Evolutionary conservation across 495 filamentous ascomycete species (phyloP).

Genomic region (Hyaloscypha variabilis): DNA sequence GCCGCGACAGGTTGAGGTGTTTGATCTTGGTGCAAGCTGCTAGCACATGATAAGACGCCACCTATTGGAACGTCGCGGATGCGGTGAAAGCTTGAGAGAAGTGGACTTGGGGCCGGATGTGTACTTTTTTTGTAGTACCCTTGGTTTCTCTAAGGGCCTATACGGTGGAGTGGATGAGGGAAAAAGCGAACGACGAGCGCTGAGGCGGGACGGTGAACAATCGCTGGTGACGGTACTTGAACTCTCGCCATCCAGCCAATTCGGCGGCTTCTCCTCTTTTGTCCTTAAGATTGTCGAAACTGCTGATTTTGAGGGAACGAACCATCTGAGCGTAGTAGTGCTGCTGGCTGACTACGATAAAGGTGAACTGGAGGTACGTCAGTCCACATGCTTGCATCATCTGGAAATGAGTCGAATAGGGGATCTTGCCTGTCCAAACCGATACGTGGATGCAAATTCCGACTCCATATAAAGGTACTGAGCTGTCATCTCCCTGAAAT

Average conservation of each 20-base stretch:
- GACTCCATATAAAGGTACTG: slow-evolving; percentile 35
- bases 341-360: slow-evolving; percentile 33
- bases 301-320: slow-evolving; percentile 34
- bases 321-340: slow-evolving; percentile 37
- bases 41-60: slow-evolving; percentile 33
- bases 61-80: slow-evolving; percentile 37
- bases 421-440: slow-evolving; percentile 32
- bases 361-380: slow-evolving; percentile 35
- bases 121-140: not conserved
- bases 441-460: slow-evolving; percentile 38
- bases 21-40: slow-evolving; percentile 30
- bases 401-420: not conserved
- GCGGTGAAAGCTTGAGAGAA: slow-evolving; percentile 31
- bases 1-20: slow-evolving; percentile 28
- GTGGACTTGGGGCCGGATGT: slow-evolving; percentile 31
- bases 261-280: not conserved
- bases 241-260: slow-evolving; percentile 36
- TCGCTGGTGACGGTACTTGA: slow-evolving; percentile 20
- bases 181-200: no score
- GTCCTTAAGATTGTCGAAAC: slow-evolving; percentile 15
- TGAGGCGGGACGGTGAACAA: slow-evolving; percentile 14
- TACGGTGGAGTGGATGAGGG: no score
- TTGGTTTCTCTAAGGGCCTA: not conserved
- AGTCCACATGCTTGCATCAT: not conserved
- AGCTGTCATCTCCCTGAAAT: slow-evolving; percentile 33